Evolutionary conservation across 257 asterid genomes (phyloP).

Genomic region (Osmanthus fragrans): DNA sequence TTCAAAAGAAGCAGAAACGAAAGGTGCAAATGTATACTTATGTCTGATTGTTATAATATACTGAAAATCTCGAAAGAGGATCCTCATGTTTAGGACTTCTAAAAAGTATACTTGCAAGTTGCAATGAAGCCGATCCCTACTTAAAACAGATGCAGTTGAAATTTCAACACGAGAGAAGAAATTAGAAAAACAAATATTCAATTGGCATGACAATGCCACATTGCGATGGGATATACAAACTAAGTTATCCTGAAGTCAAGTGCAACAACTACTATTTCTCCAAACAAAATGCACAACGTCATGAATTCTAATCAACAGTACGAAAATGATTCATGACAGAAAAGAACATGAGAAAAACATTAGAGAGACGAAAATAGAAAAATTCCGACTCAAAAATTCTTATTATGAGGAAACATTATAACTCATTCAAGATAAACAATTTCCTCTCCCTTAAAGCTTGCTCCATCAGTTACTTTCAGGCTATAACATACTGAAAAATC

Average conservation of each 20-base stretch:
- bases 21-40: background rate
- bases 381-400: too few species aligned
- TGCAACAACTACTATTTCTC: too few species aligned
- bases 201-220: background rate
- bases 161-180: background rate
- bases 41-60: background rate
- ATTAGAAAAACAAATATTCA: background rate
- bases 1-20: background rate
- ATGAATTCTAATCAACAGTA: background rate
- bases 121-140: background rate
- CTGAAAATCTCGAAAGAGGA: background rate
- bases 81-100: background rate
- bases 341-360: conserved; percentile 8
- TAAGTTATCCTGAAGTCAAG: too few species aligned
- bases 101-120: background rate
- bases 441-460: background rate
- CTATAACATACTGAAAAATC: background rate
- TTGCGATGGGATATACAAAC: background rate
- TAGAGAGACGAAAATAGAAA: background rate
- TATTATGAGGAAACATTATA: background rate
- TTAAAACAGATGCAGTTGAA: background rate
- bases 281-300: too few species aligned
- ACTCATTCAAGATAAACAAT: background rate
- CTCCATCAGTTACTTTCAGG: background rate
- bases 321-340: background rate